Evolutionary conservation across 2,329 filamentous ascomycete genomes (phyloP).

Genomic region (Podosphaera leucotricha): DNA sequence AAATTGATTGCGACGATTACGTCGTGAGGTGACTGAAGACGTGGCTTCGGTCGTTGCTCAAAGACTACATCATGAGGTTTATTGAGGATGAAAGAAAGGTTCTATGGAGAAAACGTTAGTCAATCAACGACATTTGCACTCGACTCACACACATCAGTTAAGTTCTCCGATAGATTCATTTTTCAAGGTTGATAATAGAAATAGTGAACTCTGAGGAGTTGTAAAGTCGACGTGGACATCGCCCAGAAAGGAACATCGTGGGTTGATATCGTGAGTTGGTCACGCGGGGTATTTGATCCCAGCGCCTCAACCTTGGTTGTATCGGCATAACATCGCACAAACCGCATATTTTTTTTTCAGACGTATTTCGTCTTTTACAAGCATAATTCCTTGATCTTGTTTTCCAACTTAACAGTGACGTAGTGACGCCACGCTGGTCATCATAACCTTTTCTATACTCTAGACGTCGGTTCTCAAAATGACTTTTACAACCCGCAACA

Average conservation of each 20-base stretch:
- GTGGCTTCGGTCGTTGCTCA: conserved; percentile 18
- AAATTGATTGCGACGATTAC: conserved; percentile 39
- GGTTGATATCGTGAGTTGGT: background rate
- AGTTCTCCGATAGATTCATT: conserved; percentile 1
- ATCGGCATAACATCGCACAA: background rate
- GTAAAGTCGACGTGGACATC: background rate
- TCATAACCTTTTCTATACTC: background rate
- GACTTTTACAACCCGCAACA: too few species aligned
- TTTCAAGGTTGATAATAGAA: background rate
- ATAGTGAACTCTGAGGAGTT: background rate
- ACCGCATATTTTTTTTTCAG: background rate
- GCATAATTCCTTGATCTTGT: background rate
- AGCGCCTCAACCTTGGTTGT: background rate
- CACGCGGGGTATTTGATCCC: background rate
- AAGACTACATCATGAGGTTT: conserved; percentile 15
- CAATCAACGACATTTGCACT: background rate
- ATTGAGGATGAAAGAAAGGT: conserved; percentile 19
- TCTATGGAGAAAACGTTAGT: conserved; percentile 9
- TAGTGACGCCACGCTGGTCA: background rate
- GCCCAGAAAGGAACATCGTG: background rate
- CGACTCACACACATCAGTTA: background rate
- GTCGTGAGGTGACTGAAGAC: conserved; percentile 23
- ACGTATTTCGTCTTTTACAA: background rate
- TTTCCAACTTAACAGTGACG: background rate
- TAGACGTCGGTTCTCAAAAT: too few species aligned